Evolutionary conservation across 306 rosid species (phyloP).

Genomic region (Rosa multiflora): DNA sequence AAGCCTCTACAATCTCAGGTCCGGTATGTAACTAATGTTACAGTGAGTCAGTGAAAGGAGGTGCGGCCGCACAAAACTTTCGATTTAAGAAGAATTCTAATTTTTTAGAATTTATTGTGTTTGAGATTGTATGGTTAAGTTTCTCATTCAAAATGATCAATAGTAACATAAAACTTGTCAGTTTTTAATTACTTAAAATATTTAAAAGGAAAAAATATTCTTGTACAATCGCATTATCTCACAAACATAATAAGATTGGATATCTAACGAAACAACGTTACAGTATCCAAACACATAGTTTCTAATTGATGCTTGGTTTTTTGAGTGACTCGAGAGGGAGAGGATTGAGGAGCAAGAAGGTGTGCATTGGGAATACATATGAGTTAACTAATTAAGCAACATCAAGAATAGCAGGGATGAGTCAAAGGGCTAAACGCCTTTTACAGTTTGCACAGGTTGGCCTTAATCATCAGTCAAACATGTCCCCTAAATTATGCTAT

Average conservation of each 20-base stretch:
- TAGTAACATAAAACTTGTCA: neutral
- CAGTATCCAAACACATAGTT: too few species aligned
- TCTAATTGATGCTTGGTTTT: constrained; percentile 8
- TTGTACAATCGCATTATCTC: too few species aligned
- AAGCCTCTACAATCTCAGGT: too few species aligned
- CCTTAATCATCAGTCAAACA: neutral
- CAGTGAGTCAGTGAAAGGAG: too few species aligned
- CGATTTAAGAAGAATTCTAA: too few species aligned
- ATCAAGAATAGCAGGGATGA: neutral
- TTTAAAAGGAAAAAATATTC: neutral
- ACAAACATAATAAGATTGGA: too few species aligned
- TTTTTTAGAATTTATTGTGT: too few species aligned
- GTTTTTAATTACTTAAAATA: accelerated
- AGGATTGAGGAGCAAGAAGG: constrained; percentile 40
- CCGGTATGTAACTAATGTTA: too few species aligned
- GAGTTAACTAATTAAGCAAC: neutral
- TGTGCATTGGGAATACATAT: constrained; percentile 13
- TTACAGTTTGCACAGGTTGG: neutral
- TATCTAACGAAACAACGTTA: too few species aligned
- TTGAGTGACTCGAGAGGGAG: constrained; percentile 24
- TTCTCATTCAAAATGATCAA: neutral
- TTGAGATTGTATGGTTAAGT: too few species aligned
- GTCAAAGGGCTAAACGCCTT: constrained; percentile 14
- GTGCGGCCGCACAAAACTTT: too few species aligned
- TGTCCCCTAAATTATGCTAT: constrained; percentile 14